Percentiles rank a stretch among this genome's conserved stretches.
Conservation (phyloP, 495 filamentous ascomycete genomes). For the Penicillium pancosmium region DNA sequence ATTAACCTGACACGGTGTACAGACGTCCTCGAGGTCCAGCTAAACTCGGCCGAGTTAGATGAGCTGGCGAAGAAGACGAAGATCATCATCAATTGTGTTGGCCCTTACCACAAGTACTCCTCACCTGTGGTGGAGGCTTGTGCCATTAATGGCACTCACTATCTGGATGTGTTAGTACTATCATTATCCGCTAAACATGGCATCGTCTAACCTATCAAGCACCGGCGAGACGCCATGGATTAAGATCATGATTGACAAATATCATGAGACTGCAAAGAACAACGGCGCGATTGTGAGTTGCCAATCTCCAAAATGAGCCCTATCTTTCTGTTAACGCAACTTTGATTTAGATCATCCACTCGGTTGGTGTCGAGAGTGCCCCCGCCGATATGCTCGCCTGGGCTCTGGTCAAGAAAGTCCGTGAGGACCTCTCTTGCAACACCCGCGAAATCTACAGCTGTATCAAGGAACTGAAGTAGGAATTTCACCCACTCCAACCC, state of each 20-base stretch:
- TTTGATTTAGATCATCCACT: constrained; percentile 78
- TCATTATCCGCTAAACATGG: neutral
- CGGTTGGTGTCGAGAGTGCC: constrained; percentile 82
- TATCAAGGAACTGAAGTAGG: constrained; percentile 64
- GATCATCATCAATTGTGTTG: constrained; percentile 80
- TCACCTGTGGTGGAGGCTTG: constrained; percentile 86
- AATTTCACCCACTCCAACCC: neutral
- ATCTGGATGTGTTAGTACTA: constrained; percentile 68
- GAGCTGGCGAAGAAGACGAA: constrained; percentile 73
- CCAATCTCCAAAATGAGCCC: neutral
- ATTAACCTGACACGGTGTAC: neutral
- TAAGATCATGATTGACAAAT: constrained; percentile 75
- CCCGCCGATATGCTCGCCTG: constrained; percentile 81
- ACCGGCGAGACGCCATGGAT: constrained; percentile 89
- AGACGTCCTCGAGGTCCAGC: constrained; percentile 56
- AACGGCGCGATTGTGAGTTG: constrained; percentile 70
- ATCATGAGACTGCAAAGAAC: constrained; percentile 70
- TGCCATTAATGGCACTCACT: constrained; percentile 84
- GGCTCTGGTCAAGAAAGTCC: constrained; percentile 65
- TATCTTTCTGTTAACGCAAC: constrained; percentile 26
- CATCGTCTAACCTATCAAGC: constrained; percentile 30
- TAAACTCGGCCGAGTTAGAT: constrained; percentile 65
- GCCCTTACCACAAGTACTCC: constrained; percentile 80
- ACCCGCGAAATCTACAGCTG: constrained; percentile 62
- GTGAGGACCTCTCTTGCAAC: constrained; percentile 56